Evolutionary conservation across 1,139 yeast species (phyloP).

Genomic region (Geotrichum klebahnii): DNA sequence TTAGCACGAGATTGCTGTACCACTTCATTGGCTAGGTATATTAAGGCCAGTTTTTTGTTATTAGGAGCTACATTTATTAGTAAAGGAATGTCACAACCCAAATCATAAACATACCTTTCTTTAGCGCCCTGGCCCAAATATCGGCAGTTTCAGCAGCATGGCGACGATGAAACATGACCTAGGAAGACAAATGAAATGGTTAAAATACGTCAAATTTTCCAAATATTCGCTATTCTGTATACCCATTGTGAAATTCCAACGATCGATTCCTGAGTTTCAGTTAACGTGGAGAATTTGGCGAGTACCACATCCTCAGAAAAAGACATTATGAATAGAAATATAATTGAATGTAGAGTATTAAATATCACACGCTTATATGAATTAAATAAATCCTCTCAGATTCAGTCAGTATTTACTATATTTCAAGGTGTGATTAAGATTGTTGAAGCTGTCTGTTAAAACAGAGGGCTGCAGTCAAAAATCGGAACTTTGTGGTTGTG

Average conservation of each 20-base stretch:
- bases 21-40: slow-evolving; percentile 78
- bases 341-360: neutral
- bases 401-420: no score
- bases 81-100: neutral
- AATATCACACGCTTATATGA: no score
- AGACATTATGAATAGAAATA: slow-evolving; percentile 47
- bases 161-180: slow-evolving; percentile 63
- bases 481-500: no score
- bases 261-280: slow-evolving; percentile 79
- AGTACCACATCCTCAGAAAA: slow-evolving; percentile 53
- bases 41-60: slow-evolving; percentile 52
- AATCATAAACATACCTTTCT: slow-evolving; percentile 32
- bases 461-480: no score
- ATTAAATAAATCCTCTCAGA: no score
- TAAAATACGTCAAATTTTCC: neutral
- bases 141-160: slow-evolving; percentile 57
- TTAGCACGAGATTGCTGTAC: slow-evolving; percentile 75
- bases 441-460: neutral
- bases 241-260: slow-evolving; percentile 84
- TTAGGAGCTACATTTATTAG: slow-evolving; percentile 36
- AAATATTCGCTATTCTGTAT: slow-evolving; percentile 21
- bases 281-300: slow-evolving; percentile 56
- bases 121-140: slow-evolving; percentile 55
- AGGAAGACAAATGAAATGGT: neutral
- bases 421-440: no score